Conservation (phyloP, 192 early-diverging fungal genomes). For the Entomortierella parvispora region DNA sequence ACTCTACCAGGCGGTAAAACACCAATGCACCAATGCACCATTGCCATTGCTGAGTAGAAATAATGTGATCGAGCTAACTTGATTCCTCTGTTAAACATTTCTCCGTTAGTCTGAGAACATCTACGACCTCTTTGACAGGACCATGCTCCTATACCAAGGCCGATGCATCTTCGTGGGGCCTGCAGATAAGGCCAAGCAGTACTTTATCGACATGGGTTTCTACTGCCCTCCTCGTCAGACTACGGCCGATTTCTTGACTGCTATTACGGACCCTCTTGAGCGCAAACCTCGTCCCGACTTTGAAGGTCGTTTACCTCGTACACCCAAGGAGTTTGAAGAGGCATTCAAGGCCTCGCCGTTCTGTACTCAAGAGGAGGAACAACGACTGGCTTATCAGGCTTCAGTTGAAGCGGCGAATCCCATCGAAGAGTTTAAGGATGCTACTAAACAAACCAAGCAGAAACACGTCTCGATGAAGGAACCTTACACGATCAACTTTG, state of each 20-base stretch:
- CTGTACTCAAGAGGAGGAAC: slow-evolving; percentile 43
- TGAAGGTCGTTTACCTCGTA: slow-evolving; percentile 66
- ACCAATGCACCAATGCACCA: too few species aligned
- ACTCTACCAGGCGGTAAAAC: slow-evolving; percentile 80
- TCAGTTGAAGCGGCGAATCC: slow-evolving; percentile 48
- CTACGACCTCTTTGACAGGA: slow-evolving; percentile 77
- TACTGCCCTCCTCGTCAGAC: slow-evolving; percentile 72
- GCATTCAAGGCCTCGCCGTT: slow-evolving; percentile 60
- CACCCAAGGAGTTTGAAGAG: slow-evolving; percentile 71
- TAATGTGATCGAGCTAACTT: too few species aligned
- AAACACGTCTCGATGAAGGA: slow-evolving; percentile 60
- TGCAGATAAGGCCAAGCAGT: slow-evolving; percentile 62
- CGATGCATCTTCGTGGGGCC: slow-evolving; percentile 78
- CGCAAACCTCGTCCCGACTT: slow-evolving; percentile 64
- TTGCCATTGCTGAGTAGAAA: too few species aligned
- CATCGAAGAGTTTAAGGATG: slow-evolving; percentile 53
- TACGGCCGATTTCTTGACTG: slow-evolving; percentile 79
- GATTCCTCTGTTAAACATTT: not conserved
- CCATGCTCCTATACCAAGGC: slow-evolving; percentile 74
- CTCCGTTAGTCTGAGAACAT: slow-evolving; percentile 71
- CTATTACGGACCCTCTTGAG: slow-evolving; percentile 70
- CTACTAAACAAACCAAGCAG: slow-evolving; percentile 67
- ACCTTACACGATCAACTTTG: slow-evolving; percentile 73
- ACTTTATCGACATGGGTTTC: slow-evolving; percentile 73
- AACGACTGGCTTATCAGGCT: slow-evolving; percentile 57